These are phyloP conservation scores for Exidia glandulosa DNA, from an alignment of 768 basidiomycete genomes.

Conservation along the genomic window DNA sequence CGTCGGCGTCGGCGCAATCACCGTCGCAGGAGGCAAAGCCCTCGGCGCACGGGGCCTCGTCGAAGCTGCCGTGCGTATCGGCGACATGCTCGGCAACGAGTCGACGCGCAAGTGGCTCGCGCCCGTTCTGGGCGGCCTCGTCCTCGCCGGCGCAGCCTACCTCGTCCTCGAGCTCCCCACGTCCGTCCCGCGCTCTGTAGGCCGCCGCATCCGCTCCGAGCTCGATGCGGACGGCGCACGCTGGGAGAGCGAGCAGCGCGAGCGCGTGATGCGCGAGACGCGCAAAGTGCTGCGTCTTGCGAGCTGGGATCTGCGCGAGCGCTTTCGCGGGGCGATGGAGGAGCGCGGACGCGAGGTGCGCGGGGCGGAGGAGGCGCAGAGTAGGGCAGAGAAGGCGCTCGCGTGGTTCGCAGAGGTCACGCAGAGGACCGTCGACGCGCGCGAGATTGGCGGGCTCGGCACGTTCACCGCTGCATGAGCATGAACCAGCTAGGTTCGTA, in stretches of 20 bases:
- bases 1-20: slow-evolving; percentile 74
- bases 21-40: slow-evolving; percentile 79
- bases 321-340: slow-evolving; percentile 73
- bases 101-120: slow-evolving; percentile 75
- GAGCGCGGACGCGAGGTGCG: slow-evolving; percentile 66
- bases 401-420: slow-evolving; percentile 56
- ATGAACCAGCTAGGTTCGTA: no score
- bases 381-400: slow-evolving; percentile 55
- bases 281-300: slow-evolving; percentile 87
- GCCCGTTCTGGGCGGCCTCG: slow-evolving; percentile 69
- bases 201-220: slow-evolving; percentile 64
- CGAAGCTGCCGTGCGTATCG: slow-evolving; percentile 64
- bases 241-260: slow-evolving; percentile 58
- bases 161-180: slow-evolving; percentile 78
- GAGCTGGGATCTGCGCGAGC: slow-evolving; percentile 80
- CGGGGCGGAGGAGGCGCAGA: slow-evolving; percentile 64
- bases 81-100: slow-evolving; percentile 74
- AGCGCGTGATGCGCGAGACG: slow-evolving; percentile 70
- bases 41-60: slow-evolving; percentile 66
- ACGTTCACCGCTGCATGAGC: neutral
- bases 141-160: slow-evolving; percentile 67
- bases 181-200: slow-evolving; percentile 83
- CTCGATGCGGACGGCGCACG: slow-evolving; percentile 44
- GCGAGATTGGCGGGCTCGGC: neutral
- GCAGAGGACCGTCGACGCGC: slow-evolving; percentile 18